A percentile compares a stretch with the other conserved stretches of the same genome.
Conservation (phyloP, 495 filamentous ascomycete genomes). For the Emericellopsis terricola region DNA sequence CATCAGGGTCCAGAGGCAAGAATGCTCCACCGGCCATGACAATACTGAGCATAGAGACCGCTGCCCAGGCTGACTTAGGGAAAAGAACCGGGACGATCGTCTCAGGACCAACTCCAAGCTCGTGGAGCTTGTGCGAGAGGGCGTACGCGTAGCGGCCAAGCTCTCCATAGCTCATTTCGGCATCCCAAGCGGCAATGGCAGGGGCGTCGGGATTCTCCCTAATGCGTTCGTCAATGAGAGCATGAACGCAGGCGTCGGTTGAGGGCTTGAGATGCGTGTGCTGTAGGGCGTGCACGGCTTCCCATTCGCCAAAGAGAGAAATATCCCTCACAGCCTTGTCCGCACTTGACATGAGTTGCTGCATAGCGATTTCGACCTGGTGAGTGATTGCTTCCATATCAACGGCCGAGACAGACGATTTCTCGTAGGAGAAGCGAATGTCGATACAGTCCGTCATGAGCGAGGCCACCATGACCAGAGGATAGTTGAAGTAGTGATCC, state of each 20-base stretch:
- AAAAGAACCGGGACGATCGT: neutral
- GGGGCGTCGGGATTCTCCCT: neutral
- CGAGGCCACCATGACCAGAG: neutral
- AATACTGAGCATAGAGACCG: neutral
- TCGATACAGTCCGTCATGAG: neutral
- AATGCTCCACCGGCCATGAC: constrained; percentile 9
- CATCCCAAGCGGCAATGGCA: constrained; percentile 21
- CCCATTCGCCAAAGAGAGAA: neutral
- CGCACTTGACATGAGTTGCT: neutral
- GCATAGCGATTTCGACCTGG: neutral
- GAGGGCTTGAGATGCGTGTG: neutral
- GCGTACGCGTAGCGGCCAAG: neutral
- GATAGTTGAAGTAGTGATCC: constrained; percentile 2
- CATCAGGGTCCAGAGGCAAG: constrained; percentile 31
- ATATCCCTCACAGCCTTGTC: neutral
- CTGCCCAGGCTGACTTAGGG: neutral
- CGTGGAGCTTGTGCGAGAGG: neutral
- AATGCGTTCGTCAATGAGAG: neutral
- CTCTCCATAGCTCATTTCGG: constrained; percentile 13
- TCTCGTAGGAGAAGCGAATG: neutral
- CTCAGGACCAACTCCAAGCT: neutral
- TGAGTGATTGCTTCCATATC: neutral
- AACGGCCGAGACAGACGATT: neutral
- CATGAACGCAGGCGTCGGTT: neutral
- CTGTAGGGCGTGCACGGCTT: neutral